phyloP scores from a whole-genome alignment of 768 basidiomycete genomes.

The Trametes villosa region DNA sequence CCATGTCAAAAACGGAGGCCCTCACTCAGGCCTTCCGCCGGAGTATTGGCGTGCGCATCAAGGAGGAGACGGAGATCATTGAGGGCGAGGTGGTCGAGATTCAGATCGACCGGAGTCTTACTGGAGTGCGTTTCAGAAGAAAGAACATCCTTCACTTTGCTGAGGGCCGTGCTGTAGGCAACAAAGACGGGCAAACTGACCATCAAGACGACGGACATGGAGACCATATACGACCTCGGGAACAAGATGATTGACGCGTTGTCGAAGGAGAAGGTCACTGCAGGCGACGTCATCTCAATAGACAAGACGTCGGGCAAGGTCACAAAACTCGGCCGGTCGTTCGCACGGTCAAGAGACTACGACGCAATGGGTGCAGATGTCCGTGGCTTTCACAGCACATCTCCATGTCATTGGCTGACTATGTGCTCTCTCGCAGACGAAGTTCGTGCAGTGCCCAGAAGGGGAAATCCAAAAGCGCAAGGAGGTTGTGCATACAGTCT shows the following conservation, averaged over 20 bases:
- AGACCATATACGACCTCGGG: conserved; percentile 97
- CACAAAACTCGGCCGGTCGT: conserved; percentile 93
- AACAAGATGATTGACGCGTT: conserved; percentile 99
- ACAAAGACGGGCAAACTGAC: conserved; percentile 98
- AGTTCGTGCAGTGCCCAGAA: conserved; percentile 97
- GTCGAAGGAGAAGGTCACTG: conserved; percentile 94
- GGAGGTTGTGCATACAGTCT: conserved; percentile 97
- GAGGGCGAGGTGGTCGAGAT: conserved; percentile 99
- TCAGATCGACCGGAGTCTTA: conserved; percentile 95
- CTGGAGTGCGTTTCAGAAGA: conserved; percentile 66
- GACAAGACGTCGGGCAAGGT: conserved; percentile 98
- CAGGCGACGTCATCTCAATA: conserved; percentile 94
- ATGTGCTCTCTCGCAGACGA: conserved; percentile 62
- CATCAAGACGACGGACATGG: conserved; percentile 99
- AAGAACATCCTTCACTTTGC: not conserved
- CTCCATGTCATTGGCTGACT: not conserved
- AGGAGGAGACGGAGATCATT: conserved; percentile 96
- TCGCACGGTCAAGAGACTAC: conserved; percentile 96
- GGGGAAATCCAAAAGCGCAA: conserved; percentile 98
- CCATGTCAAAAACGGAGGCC: conserved; percentile 98
- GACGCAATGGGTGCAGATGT: conserved; percentile 99
- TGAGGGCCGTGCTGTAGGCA: conserved; percentile 57
- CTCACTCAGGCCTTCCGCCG: conserved; percentile 95
- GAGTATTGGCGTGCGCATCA: conserved; percentile 96
- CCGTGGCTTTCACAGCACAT: conserved; percentile 7